These are phyloP conservation scores for Toxicodendron radicans DNA, from an alignment of 345 rosid species.

Conservation along the genomic window DNA sequence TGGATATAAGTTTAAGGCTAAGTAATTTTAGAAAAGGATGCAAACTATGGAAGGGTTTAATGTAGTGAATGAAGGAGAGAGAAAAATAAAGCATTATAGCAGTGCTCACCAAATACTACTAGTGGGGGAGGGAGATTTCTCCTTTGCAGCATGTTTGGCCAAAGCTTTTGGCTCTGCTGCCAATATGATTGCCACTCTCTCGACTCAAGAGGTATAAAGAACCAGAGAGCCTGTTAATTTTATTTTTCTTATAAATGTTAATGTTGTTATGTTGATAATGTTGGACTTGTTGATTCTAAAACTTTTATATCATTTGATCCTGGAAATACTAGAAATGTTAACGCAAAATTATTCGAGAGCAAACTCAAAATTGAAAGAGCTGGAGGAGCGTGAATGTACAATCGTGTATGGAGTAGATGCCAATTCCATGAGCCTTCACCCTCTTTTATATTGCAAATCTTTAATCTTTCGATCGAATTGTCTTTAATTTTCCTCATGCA, in stretches of 20 bases:
- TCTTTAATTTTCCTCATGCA: no score
- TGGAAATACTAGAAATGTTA: background rate
- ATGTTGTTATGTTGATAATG: no score
- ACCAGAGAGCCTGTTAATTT: no score
- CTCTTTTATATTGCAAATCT: background rate
- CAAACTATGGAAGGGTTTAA: background rate
- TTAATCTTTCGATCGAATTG: no score
- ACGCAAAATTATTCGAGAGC: constrained; percentile 16
- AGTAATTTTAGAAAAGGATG: no score
- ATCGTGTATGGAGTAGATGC: constrained; percentile 34
- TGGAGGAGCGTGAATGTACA: constrained; percentile 21
- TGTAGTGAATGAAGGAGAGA: constrained; percentile 17
- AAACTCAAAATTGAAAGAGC: constrained; percentile 16
- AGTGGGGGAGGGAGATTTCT: constrained; percentile 66
- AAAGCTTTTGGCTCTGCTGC: constrained; percentile 46
- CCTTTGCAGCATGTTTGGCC: constrained; percentile 51
- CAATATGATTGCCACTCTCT: constrained; percentile 51
- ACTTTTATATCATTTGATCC: background rate
- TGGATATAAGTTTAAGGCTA: no score
- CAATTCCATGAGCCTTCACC: constrained; percentile 20
- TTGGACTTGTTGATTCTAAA: background rate
- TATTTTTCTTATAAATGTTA: background rate
- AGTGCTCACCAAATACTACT: constrained; percentile 41
- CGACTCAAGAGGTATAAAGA: constrained; percentile 29
- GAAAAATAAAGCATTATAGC: constrained; percentile 38